phyloP scores from a whole-genome alignment of 2,329 filamentous ascomycete genomes.

The Spiromastix sp. region DNA sequence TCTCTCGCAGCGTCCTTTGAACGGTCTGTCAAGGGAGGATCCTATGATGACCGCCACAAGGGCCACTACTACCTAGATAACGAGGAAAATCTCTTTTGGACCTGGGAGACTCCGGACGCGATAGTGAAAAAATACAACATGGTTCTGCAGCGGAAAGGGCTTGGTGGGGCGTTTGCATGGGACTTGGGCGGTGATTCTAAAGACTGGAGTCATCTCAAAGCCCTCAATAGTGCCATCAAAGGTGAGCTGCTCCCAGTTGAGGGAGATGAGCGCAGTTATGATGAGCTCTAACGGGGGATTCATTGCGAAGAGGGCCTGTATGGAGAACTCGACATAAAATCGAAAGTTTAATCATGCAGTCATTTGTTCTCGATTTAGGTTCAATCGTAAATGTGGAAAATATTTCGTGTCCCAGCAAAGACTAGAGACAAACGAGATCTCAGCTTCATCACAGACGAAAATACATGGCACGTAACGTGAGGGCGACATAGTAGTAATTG shows the following conservation, averaged over 20 bases:
- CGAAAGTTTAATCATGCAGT: background rate
- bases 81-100: conserved; percentile 56
- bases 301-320: too few relatives aligned
- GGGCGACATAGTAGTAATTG: too few relatives aligned
- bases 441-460: too few relatives aligned
- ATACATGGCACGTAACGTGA: too few relatives aligned
- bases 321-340: background rate
- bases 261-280: too few relatives aligned
- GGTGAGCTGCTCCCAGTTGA: background rate
- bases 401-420: too few relatives aligned
- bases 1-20: conserved; percentile 43
- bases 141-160: conserved; percentile 44
- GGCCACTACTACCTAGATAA: conserved; percentile 61
- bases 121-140: conserved; percentile 52
- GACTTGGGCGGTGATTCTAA: conserved; percentile 57
- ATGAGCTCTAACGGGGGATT: too few relatives aligned
- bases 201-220: conserved; percentile 10
- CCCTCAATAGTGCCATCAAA: conserved; percentile 1
- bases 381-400: too few relatives aligned
- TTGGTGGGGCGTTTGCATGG: conserved; percentile 69
- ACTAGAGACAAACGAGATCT: too few relatives aligned
- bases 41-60: conserved; percentile 47
- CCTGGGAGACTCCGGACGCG: conserved; percentile 55
- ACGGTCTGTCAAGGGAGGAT: conserved; percentile 42
- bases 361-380: too few relatives aligned